A percentile compares a stretch with the other conserved stretches of the same genome.
Evolutionary conservation across 169 alveolate genomes (phyloP).

Genomic region (Plasmodium cynomolgi): DNA sequence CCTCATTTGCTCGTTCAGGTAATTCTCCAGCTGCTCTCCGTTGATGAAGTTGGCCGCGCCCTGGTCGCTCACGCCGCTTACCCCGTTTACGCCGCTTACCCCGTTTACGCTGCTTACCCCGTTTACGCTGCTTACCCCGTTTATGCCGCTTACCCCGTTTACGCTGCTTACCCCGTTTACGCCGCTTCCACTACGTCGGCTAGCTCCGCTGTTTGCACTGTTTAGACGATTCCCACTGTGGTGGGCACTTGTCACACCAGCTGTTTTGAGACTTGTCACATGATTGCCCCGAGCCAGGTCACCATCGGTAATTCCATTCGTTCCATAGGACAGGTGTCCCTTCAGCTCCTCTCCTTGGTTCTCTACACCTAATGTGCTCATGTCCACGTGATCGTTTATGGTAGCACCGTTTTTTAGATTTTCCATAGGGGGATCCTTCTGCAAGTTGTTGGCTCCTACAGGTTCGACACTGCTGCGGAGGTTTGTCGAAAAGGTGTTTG

Average conservation of each 20-base stretch:
- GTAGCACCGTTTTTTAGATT: not conserved
- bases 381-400: not conserved
- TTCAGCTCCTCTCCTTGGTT: not conserved
- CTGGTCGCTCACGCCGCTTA: not conserved
- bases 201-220: not conserved
- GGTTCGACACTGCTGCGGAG: not conserved
- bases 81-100: not conserved
- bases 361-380: not conserved
- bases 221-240: not conserved
- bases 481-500: not conserved
- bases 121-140: too few relatives aligned
- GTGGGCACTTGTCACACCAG: not conserved
- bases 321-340: not conserved
- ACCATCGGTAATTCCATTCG: not conserved
- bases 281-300: not conserved
- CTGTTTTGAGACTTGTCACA: not conserved
- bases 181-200: not conserved
- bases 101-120: not conserved
- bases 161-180: not conserved
- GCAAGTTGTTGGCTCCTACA: not conserved
- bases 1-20: not conserved
- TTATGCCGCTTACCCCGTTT: not conserved
- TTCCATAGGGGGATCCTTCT: not conserved
- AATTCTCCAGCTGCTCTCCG: not conserved
- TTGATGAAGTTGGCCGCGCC: not conserved